phyloP scores from a whole-genome alignment of 495 filamentous ascomycete genomes.

The Aspergillus olivimuriae region DNA sequence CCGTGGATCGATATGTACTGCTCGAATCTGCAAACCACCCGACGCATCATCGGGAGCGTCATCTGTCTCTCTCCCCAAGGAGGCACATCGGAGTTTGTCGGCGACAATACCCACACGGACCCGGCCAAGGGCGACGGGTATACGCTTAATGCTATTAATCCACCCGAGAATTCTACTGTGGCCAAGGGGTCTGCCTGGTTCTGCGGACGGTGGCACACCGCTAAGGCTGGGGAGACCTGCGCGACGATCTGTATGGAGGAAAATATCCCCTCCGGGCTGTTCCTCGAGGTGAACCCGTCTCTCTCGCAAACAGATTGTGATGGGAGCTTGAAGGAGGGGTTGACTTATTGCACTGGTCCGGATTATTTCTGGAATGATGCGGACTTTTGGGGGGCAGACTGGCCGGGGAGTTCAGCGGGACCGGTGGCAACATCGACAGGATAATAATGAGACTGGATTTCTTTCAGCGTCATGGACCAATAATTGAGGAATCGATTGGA shows the following conservation, averaged over 20 bases:
- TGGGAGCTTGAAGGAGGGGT: background rate
- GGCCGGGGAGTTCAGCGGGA: background rate
- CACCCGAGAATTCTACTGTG: background rate
- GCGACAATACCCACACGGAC: background rate
- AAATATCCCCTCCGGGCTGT: conserved; percentile 2
- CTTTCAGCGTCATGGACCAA: no score
- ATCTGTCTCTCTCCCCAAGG: conserved; percentile 11
- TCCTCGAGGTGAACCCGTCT: conserved; percentile 11
- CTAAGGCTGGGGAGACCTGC: conserved; percentile 7
- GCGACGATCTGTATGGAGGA: conserved; percentile 7
- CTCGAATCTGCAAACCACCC: conserved; percentile 6
- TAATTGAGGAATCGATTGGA: no score
- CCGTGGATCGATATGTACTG: conserved; percentile 12
- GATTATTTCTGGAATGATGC: background rate
- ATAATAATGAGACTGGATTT: no score
- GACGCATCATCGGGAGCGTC: background rate
- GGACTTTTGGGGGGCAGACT: background rate
- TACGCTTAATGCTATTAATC: background rate
- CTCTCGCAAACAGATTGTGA: conserved; percentile 2
- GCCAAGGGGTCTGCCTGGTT: background rate
- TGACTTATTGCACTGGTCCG: conserved; percentile 10
- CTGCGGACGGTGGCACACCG: background rate
- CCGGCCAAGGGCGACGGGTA: background rate
- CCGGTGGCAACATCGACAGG: no score
- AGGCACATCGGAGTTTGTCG: background rate